Percentiles rank a stretch among this genome's conserved stretches.
Evolutionary conservation across 1,139 yeast species (phyloP).

Genomic region (Saccharomycopsis hybrid): DNA sequence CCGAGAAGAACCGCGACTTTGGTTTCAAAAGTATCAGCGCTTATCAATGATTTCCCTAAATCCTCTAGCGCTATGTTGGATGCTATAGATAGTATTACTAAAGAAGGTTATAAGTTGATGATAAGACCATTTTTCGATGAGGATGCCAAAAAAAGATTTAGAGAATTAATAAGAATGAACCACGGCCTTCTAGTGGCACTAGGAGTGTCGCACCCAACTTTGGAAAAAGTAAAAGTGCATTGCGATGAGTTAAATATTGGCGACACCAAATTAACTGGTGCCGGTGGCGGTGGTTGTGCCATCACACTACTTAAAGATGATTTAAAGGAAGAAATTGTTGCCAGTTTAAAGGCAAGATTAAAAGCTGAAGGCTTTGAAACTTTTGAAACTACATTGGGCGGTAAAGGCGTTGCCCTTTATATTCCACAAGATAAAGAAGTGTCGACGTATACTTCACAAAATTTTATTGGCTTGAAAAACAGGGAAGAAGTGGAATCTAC

Average conservation of each 20-base stretch:
- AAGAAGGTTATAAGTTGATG: slow-evolving; percentile 62
- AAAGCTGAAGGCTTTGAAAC: slow-evolving; percentile 58
- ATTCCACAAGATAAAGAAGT: slow-evolving; percentile 25
- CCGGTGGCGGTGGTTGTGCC: slow-evolving; percentile 99
- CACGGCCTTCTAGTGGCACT: slow-evolving; percentile 82
- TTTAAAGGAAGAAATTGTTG: slow-evolving; percentile 34
- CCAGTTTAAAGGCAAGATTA: slow-evolving; percentile 29
- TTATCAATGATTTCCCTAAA: slow-evolving; percentile 47
- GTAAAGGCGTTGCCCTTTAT: slow-evolving; percentile 72
- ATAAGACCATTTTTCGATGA: slow-evolving; percentile 43
- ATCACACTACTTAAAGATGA: slow-evolving; percentile 67
- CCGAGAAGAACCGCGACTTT: slow-evolving; percentile 83
- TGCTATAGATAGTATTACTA: slow-evolving; percentile 62
- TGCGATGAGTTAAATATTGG: slow-evolving; percentile 65
- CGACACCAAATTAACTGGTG: slow-evolving; percentile 91
- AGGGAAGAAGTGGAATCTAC: slow-evolving; percentile 43
- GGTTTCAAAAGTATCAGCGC: slow-evolving; percentile 67
- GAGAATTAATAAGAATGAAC: slow-evolving; percentile 71
- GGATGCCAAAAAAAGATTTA: slow-evolving; percentile 40
- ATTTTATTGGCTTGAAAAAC: slow-evolving; percentile 33
- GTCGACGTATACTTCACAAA: slow-evolving; percentile 31
- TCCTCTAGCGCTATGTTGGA: slow-evolving; percentile 56
- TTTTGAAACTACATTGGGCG: slow-evolving; percentile 82
- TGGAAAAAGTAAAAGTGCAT: slow-evolving; percentile 63
- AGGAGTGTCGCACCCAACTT: slow-evolving; percentile 88